These are phyloP conservation scores for Trichoderma gamsii DNA, from an alignment of 495 filamentous ascomycete species.

Conservation along the genomic window DNA sequence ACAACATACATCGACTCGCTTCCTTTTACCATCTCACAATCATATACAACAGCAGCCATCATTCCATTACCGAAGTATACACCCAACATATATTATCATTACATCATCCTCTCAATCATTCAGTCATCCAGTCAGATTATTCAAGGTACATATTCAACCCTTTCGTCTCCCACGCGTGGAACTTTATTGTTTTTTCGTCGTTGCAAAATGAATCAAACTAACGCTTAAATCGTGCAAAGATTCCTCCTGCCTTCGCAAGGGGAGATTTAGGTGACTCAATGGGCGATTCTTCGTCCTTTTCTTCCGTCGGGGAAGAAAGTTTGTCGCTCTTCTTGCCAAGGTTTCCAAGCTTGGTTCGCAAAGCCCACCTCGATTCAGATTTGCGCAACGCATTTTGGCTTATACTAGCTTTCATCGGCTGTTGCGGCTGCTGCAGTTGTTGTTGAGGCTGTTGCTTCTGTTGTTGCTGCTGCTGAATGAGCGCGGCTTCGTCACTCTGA, in stretches of 20 bases:
- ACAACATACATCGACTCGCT: not conserved
- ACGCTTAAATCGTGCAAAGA: slow-evolving; percentile 27
- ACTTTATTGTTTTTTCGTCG: not conserved
- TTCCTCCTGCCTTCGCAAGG: slow-evolving; percentile 18
- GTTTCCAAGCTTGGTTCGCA: slow-evolving; percentile 27
- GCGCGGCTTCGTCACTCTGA: slow-evolving; percentile 37
- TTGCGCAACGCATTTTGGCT: slow-evolving; percentile 31
- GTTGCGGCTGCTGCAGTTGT: slow-evolving; percentile 16
- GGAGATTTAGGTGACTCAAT: slow-evolving; percentile 20
- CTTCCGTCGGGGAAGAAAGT: slow-evolving; percentile 15
- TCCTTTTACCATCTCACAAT: not conserved
- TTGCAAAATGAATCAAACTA: not conserved
- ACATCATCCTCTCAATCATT: not conserved
- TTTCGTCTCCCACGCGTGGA: not conserved
- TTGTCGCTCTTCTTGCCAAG: slow-evolving; percentile 18
- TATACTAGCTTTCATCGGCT: slow-evolving; percentile 11
- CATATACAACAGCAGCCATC: not conserved
- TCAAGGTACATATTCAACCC: not conserved
- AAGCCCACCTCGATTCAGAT: slow-evolving; percentile 35
- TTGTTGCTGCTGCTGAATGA: not conserved
- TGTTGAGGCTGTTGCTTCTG: slow-evolving; percentile 15
- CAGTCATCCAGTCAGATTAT: not conserved
- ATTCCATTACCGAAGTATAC: not conserved
- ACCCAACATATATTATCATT: not conserved
- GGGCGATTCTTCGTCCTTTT: slow-evolving; percentile 13